Percentiles rank a stretch among this genome's conserved stretches.
These are phyloP conservation scores for Sporothrix sp. DNA, from an alignment of 2,329 filamentous ascomycete species.

Conservation along the genomic window DNA sequence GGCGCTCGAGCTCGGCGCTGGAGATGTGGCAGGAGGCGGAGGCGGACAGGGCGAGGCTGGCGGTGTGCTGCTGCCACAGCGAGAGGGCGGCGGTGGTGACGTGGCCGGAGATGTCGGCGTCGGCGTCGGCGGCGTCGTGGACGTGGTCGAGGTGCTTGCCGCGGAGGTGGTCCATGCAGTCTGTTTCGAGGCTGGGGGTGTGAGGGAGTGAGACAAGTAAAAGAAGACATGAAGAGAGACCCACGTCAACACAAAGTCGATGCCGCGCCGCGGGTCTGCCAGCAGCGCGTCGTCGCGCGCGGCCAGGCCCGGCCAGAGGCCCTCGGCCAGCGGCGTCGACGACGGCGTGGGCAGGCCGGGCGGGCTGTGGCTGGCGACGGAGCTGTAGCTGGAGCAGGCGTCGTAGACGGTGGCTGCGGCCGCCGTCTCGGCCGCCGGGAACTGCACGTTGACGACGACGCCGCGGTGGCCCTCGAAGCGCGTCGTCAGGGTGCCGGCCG, in stretches of 20 bases:
- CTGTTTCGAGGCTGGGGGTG: constrained; percentile 5
- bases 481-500: not conserved
- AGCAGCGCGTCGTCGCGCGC: not conserved
- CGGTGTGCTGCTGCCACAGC: constrained; percentile 7
- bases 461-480: not conserved
- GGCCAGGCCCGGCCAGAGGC: not conserved
- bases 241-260: constrained; percentile 2
- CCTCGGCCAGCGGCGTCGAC: too few relatives aligned
- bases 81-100: not conserved
- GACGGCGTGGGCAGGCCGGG: not conserved
- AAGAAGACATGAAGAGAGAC: too few relatives aligned
- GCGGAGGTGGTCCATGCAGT: constrained; percentile 7
- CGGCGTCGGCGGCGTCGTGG: not conserved
- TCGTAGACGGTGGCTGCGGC: too few relatives aligned
- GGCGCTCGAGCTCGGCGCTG: too few relatives aligned
- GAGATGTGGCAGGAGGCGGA: too few relatives aligned
- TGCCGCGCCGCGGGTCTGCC: not conserved
- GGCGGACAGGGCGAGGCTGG: too few relatives aligned
- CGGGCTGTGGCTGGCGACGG: not conserved
- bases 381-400: too few relatives aligned
- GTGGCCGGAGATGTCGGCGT: not conserved
- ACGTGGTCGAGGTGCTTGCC: constrained; percentile 7
- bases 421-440: not conserved
- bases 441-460: not conserved
- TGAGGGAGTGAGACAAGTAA: too few relatives aligned